These are phyloP conservation scores for Ogataea philodendri DNA, from an alignment of 805 yeast species.

Conservation along the genomic window DNA sequence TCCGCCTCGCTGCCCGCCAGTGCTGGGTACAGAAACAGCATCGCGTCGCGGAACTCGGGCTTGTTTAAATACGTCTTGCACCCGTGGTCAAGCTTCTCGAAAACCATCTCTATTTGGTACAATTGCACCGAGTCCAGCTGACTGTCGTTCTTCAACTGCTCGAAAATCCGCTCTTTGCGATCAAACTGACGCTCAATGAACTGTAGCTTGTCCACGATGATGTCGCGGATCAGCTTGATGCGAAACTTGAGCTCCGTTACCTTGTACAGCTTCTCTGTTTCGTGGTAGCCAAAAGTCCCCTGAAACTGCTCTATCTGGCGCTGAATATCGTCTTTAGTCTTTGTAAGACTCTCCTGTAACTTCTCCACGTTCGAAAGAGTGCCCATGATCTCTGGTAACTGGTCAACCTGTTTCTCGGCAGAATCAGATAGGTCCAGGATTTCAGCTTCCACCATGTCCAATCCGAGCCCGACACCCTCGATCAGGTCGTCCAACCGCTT, in stretches of 20 bases:
- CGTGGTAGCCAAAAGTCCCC: slow-evolving; percentile 8
- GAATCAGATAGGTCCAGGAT: slow-evolving; percentile 27
- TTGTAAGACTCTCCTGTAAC: slow-evolving; percentile 18
- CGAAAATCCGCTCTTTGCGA: slow-evolving; percentile 23
- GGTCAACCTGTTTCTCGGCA: slow-evolving; percentile 38
- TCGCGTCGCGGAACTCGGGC: slow-evolving; percentile 42
- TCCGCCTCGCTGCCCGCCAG: slow-evolving; percentile 35
- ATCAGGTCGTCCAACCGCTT: slow-evolving; percentile 27
- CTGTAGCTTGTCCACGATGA: slow-evolving; percentile 39
- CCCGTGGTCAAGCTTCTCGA: slow-evolving; percentile 39
- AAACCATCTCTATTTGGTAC: slow-evolving; percentile 44
- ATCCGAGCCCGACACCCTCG: slow-evolving; percentile 18
- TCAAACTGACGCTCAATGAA: slow-evolving; percentile 42
- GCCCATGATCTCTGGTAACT: slow-evolving; percentile 34
- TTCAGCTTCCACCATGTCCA: slow-evolving; percentile 21
- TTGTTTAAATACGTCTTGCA: slow-evolving; percentile 38
- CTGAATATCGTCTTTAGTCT: neutral
- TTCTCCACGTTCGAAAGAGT: slow-evolving; percentile 36
- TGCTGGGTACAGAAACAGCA: slow-evolving; percentile 41
- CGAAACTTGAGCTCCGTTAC: slow-evolving; percentile 40
- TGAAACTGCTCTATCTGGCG: slow-evolving; percentile 16
- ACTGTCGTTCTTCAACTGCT: slow-evolving; percentile 11
- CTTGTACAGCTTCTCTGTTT: slow-evolving; percentile 12
- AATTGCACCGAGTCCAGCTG: slow-evolving; percentile 17
- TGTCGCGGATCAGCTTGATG: slow-evolving; percentile 35